Percentiles rank a stretch among this genome's conserved stretches.
Conservation (phyloP, 2,329 filamentous ascomycete species). For the Macroventuria anomochaeta region DNA sequence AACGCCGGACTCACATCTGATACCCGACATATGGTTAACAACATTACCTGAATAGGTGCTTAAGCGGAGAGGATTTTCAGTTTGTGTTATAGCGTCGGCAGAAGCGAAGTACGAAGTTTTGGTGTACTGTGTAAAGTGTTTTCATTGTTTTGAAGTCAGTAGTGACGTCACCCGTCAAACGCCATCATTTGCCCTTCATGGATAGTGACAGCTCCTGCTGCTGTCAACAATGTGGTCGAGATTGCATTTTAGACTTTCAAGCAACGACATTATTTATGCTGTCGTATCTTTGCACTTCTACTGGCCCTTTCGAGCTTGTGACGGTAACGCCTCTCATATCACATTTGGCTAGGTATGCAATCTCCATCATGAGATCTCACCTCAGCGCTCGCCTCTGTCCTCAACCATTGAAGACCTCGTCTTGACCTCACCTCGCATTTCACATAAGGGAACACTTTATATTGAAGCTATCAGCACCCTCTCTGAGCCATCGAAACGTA, state of each 20-base stretch:
- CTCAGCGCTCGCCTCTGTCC: no score
- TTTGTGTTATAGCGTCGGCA: background rate
- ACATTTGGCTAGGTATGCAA: no score
- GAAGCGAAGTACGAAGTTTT: background rate
- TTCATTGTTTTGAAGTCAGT: background rate
- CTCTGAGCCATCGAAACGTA: background rate
- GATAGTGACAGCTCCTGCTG: background rate
- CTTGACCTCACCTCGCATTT: background rate
- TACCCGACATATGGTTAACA: background rate
- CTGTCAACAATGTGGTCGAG: no score
- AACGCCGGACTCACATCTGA: conserved; percentile 4
- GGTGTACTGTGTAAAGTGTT: background rate
- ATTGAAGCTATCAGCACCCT: background rate
- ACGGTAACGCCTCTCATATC: no score
- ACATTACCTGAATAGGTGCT: background rate
- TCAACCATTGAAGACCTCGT: no score
- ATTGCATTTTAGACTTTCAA: no score
- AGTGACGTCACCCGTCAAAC: background rate
- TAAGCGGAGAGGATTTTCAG: background rate
- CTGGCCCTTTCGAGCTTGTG: no score
- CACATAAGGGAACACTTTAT: no score
- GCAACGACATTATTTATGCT: no score
- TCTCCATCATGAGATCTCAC: no score
- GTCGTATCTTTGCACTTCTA: no score
- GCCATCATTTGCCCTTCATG: background rate